Evolutionary conservation across 2,329 filamentous ascomycete species (phyloP), one percentile per base, ranked within the genome.

Genomic region (Didymella sp.): DNA sequence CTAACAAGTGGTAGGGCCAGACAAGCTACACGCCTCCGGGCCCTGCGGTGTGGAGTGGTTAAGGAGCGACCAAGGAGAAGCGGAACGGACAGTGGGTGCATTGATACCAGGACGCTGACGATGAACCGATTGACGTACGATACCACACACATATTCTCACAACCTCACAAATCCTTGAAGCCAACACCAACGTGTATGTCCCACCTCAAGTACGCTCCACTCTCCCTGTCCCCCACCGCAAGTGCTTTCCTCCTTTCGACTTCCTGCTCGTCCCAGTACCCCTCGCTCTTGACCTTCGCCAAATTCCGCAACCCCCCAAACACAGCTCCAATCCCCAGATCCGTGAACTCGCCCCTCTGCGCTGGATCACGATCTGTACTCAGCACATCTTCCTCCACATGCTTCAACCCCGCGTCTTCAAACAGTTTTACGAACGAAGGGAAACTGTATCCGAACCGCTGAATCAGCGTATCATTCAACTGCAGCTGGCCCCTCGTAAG

Each of bases 141-240:
- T 19, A 28, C 25, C n/a, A 43, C 21, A 51, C 22, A 13, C 17
- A 28, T 21, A 12, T n/a, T 27, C 33, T 7, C 7, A 12, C 15
- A 1, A 33, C 25, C 48, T 60, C 38, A 58, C 41, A 4, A n/a
- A 9, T 41, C 17, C 52, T 47, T 67, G 24, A 66, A 69, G 1
- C 70, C 70, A 49, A 73, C 56, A 5, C 58, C 57, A 58, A 72
- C 60, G 58, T 72, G 62, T 33, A 73, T 56, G 64, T 72, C 69
- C 68, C 69, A 73, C 28, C 69, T 62, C 56, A 69, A 41, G 60
- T 73, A 73, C 17, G 67, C 67, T 1, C 69, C 69, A 22, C 54
- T 60, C 43, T 70, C 51, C 56, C 57, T 62, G 52, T 73, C 70
- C 43, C 37, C 45, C 8, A 67, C 24, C 4, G 66, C 66, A 55